Evolutionary conservation across 2,329 filamentous ascomycete species (phyloP).

Genomic region (Ophiocordyceps unilateralis): DNA sequence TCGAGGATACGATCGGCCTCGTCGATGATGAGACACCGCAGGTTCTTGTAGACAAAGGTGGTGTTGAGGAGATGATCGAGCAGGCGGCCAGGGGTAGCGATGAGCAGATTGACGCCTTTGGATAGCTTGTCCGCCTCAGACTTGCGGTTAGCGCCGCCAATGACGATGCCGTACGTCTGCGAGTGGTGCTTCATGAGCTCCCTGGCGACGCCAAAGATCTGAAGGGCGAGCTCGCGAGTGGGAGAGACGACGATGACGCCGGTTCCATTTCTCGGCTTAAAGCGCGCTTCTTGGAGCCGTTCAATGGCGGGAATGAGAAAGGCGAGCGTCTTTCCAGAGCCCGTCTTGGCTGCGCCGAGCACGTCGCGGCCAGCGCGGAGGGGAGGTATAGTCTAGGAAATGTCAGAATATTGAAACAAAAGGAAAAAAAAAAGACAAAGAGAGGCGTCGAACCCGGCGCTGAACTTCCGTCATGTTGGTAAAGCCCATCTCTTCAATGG

Average conservation of each 20-base stretch:
- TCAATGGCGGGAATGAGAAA: conserved; percentile 91
- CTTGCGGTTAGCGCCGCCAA: conserved; percentile 79
- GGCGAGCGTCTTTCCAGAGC: conserved; percentile 85
- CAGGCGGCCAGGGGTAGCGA: conserved; percentile 82
- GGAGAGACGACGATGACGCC: conserved; percentile 87
- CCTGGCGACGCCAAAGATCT: conserved; percentile 88
- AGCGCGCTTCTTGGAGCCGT: conserved; percentile 75
- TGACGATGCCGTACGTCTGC: conserved; percentile 90
- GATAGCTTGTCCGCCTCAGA: conserved; percentile 87
- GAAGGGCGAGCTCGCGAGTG: conserved; percentile 81
- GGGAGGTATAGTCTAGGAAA: conserved; percentile 63
- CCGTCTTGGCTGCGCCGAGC: conserved; percentile 88
- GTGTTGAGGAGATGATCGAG: conserved; percentile 93
- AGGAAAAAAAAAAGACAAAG: too few relatives aligned
- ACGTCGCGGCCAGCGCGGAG: conserved; percentile 81
- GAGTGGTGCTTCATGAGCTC: conserved; percentile 88
- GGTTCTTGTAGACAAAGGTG: conserved; percentile 79
- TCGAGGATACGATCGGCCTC: conserved; percentile 94
- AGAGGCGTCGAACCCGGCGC: conserved; percentile 28
- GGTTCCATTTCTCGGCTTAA: conserved; percentile 88
- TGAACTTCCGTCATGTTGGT: conserved; percentile 94
- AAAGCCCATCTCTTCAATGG: conserved; percentile 83
- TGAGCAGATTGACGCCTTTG: conserved; percentile 88
- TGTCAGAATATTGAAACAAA: too few relatives aligned
- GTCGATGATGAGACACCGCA: conserved; percentile 84